Evolutionary conservation across 805 yeast genomes (phyloP).

Genomic region (Cyberlindnera americana): DNA sequence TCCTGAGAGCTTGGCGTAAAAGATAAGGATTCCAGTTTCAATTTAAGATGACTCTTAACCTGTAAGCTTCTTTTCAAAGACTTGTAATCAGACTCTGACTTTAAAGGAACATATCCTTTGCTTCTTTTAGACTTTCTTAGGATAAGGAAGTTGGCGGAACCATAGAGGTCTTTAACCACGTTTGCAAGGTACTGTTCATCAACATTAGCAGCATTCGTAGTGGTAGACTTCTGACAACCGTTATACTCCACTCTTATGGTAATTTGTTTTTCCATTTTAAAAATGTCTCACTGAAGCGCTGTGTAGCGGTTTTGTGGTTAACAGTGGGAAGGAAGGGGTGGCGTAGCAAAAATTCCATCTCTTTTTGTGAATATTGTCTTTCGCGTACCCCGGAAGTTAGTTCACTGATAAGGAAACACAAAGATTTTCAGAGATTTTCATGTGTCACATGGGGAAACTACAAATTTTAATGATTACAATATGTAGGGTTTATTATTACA

Average conservation of each 20-base stretch:
- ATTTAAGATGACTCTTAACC: slow-evolving; percentile 15
- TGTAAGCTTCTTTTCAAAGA: slow-evolving; percentile 13
- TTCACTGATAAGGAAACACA: not conserved
- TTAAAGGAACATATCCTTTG: slow-evolving; percentile 11
- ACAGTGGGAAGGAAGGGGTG: no score
- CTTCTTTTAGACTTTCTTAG: slow-evolving; percentile 17
- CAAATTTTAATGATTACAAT: no score
- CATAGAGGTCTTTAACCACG: slow-evolving; percentile 2
- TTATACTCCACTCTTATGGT: slow-evolving; percentile 6
- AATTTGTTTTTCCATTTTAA: slow-evolving; percentile 5
- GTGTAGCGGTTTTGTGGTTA: no score
- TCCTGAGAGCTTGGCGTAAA: not conserved
- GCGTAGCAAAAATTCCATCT: slow-evolving; percentile 1
- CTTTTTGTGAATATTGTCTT: no score
- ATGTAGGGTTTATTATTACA: no score
- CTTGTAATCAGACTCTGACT: slow-evolving; percentile 11
- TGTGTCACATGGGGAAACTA: no score
- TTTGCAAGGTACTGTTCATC: slow-evolving; percentile 1
- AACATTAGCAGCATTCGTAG: slow-evolving; percentile 1
- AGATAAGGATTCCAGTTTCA: slow-evolving; percentile 6
- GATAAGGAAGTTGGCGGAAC: slow-evolving; percentile 8
- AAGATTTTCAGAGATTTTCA: not conserved
- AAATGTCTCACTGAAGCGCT: no score
- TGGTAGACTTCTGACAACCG: slow-evolving; percentile 1
- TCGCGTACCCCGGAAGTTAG: slow-evolving; percentile 4